Percentiles rank a stretch among this genome's conserved stretches.
phyloP scores from a whole-genome alignment of 768 basidiomycete species.

The Leccinum subtestaceum region DNA sequence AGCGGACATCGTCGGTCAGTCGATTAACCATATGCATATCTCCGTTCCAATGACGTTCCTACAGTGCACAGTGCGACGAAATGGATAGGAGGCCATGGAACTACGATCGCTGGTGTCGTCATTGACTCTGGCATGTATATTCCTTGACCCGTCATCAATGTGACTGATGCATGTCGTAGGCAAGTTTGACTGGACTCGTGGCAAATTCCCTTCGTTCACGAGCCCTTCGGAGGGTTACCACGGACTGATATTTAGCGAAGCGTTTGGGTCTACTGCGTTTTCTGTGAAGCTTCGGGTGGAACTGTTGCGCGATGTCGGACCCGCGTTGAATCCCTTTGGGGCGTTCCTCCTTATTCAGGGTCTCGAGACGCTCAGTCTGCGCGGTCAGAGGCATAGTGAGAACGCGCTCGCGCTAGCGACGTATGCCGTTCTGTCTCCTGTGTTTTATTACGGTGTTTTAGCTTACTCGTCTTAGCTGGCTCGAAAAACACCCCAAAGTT shows the following conservation, averaged over 20 bases:
- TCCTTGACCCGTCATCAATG: not conserved
- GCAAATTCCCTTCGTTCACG: slow-evolving; percentile 56
- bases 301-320: slow-evolving; percentile 52
- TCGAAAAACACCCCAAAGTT: slow-evolving; percentile 63
- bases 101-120: slow-evolving; percentile 61
- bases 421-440: slow-evolving; percentile 16
- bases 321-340: slow-evolving; percentile 51
- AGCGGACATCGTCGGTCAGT: slow-evolving; percentile 52
- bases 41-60: not conserved
- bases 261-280: slow-evolving; percentile 47
- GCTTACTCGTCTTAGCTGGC: slow-evolving; percentile 34
- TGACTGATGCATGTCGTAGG: slow-evolving; percentile 29
- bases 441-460: not conserved
- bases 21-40: not conserved
- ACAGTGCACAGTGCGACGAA: slow-evolving; percentile 59
- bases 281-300: slow-evolving; percentile 51
- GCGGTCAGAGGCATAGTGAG: slow-evolving; percentile 55
- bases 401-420: slow-evolving; percentile 55
- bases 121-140: slow-evolving; percentile 49
- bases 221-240: slow-evolving; percentile 57
- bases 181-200: slow-evolving; percentile 54
- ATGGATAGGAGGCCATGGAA: slow-evolving; percentile 68
- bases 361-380: slow-evolving; percentile 59
- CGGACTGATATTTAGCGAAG: slow-evolving; percentile 48
- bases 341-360: slow-evolving; percentile 61